Percentiles rank a stretch among this genome's conserved stretches.
These are phyloP conservation scores for Yamadazyma scolyti DNA, from an alignment of 805 yeast species.

Conservation along the genomic window DNA sequence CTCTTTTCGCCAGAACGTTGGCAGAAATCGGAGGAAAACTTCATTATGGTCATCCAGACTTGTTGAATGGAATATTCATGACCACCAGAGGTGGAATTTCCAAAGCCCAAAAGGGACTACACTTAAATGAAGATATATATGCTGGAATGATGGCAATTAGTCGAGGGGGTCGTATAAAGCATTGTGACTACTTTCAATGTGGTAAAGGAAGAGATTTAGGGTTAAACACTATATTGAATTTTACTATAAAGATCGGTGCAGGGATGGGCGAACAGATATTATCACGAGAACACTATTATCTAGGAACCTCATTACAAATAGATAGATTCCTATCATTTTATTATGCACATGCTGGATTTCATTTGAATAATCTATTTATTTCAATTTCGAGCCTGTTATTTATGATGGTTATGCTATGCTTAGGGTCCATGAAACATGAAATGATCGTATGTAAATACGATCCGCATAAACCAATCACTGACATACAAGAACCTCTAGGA, in stretches of 20 bases:
- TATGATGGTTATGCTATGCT: conserved; percentile 71
- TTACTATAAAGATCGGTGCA: conserved; percentile 94
- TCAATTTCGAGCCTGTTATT: conserved; percentile 84
- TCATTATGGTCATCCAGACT: conserved; percentile 97
- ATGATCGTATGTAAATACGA: conserved; percentile 65
- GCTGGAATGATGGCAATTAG: conserved; percentile 91
- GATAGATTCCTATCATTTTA: conserved; percentile 90
- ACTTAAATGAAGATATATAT: conserved; percentile 89
- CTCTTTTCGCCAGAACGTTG: conserved; percentile 87
- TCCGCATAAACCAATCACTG: conserved; percentile 66
- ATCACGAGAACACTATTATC: conserved; percentile 85
- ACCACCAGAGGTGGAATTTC: conserved; percentile 94
- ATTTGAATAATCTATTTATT: conserved; percentile 84
- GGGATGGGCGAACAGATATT: conserved; percentile 98
- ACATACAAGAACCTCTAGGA: conserved; percentile 70
- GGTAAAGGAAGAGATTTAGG: conserved; percentile 97
- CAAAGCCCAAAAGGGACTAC: conserved; percentile 91
- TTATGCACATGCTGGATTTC: conserved; percentile 97
- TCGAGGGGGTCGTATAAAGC: conserved; percentile 92
- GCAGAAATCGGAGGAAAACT: conserved; percentile 93
- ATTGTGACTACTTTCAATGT: conserved; percentile 93
- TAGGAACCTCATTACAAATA: conserved; percentile 85
- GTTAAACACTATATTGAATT: conserved; percentile 85
- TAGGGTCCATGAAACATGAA: conserved; percentile 77
- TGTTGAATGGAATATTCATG: conserved; percentile 86